Percentiles rank a stretch among this genome's conserved stretches.
Conservation (phyloP, 305 asterid genomes). For the Solanum hybrid region DNA sequence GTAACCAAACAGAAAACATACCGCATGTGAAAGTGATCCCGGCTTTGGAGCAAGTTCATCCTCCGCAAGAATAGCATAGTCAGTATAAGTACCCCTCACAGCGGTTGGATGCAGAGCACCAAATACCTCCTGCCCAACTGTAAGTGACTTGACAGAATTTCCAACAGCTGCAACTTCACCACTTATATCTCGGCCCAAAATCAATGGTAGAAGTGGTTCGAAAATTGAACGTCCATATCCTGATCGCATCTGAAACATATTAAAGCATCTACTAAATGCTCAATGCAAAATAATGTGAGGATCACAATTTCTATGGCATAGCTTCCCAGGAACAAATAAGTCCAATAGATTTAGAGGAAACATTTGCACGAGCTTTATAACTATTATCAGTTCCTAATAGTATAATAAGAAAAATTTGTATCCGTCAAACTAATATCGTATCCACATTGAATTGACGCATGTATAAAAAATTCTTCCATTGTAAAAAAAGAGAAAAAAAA, state of each 20-base stretch:
- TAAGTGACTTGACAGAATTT: constrained; percentile 46
- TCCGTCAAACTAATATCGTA: background rate
- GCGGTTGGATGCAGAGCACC: constrained; percentile 98
- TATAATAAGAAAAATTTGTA: background rate
- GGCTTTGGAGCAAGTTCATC: constrained; percentile 79
- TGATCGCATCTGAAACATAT: constrained; percentile 60
- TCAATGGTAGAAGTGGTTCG: constrained; percentile 72
- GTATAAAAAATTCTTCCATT: background rate
- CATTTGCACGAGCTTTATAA: background rate
- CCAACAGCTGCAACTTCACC: constrained; percentile 93
- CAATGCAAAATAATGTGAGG: background rate
- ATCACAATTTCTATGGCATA: background rate
- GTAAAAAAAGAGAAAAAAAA: too few species aligned
- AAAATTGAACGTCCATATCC: constrained; percentile 93
- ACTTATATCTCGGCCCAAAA: constrained; percentile 94
- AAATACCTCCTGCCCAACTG: constrained; percentile 83
- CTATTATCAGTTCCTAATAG: background rate
- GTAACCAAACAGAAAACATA: constrained; percentile 18
- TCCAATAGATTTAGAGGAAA: background rate
- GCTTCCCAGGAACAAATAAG: background rate
- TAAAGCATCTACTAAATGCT: constrained; percentile 3
- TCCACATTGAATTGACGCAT: background rate
- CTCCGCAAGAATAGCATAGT: constrained; percentile 75
- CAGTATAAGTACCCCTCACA: constrained; percentile 88
- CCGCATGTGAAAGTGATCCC: constrained; percentile 69